Evolutionary conservation across 805 yeast genomes (phyloP), one percentile per base, ranked within the genome.

Genomic region (Candida succiphila): DNA sequence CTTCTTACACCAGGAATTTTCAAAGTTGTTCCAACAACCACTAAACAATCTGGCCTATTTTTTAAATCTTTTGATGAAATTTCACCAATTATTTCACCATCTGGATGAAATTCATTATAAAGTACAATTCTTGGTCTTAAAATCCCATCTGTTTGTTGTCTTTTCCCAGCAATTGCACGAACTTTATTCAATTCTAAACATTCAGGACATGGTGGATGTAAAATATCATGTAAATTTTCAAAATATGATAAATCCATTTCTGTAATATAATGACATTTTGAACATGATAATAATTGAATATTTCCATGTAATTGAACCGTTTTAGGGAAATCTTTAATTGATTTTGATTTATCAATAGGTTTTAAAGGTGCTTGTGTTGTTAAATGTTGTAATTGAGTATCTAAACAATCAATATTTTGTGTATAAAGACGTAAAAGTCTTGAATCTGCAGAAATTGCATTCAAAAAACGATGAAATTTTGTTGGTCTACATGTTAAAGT

Each of bases 241-340:
- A 82, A 75, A 31, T 73, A 61, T 4, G 57, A 54, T 1, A 77
- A 71, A 40, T 71, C 68, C 26, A 87, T 61, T 12, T 60, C 60
- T 4, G 69, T 63, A 27, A 73, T 62, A 55, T 69, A 71, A 20
- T 69, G 67, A 52, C 96, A 87, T 45, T 85, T 82, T 6, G 85
- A 69, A 49, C 96, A 87, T 34, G 74, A 71, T 58, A 89, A 74
- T 18, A 69, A 61, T 27, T 75, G 74, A 19, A 87, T 69, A 15
- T 85, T 77, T 0, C 96, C 96, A 56, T 87, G 96, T 18, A 92
- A 69, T 57, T 86, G 96, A 20, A 87, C 67, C 4, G 86, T 69
- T 48, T 51, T 70, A 37, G 75, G 84, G 49, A 34, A 49, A 4
- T 52, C 51, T 20, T 42, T 46, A 2, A 12, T 5, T 25, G 20